Conservation (phyloP, 225 moss, liverwort and hornwort species). For the Climacium dendroides region DNA sequence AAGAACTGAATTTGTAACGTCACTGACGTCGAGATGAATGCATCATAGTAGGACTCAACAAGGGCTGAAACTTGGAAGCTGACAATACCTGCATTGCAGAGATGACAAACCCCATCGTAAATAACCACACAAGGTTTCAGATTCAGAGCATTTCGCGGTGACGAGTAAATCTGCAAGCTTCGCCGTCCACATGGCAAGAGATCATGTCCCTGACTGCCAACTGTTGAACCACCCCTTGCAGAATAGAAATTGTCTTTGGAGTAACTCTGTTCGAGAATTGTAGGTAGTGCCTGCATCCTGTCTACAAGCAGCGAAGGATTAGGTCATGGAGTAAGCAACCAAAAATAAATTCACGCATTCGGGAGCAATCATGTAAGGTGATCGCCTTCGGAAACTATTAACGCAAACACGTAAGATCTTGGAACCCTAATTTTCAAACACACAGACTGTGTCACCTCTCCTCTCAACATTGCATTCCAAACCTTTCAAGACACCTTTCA, state of each 20-base stretch:
- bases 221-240: not conserved
- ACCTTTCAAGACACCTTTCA: not conserved
- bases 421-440: not conserved
- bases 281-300: conserved; percentile 2
- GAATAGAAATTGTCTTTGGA: not conserved
- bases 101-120: conserved; percentile 52
- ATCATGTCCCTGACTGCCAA: not conserved
- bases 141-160: conserved; percentile 11
- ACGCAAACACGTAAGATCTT: not conserved
- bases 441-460: not conserved
- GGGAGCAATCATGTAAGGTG: not conserved
- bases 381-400: not conserved
- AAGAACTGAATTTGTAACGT: not conserved
- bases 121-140: conserved; percentile 38
- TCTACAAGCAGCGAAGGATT: conserved; percentile 4
- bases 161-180: conserved; percentile 10
- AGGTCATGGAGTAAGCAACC: not conserved
- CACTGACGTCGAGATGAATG: not conserved
- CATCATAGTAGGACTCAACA: not conserved
- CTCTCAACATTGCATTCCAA: not conserved
- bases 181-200: not conserved
- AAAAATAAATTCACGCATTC: not conserved
- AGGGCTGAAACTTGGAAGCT: not conserved
- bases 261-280: not conserved
- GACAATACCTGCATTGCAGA: conserved; percentile 41